phyloP scores from a whole-genome alignment of 2,329 filamentous ascomycete species.

The Ilyonectria robusta region DNA sequence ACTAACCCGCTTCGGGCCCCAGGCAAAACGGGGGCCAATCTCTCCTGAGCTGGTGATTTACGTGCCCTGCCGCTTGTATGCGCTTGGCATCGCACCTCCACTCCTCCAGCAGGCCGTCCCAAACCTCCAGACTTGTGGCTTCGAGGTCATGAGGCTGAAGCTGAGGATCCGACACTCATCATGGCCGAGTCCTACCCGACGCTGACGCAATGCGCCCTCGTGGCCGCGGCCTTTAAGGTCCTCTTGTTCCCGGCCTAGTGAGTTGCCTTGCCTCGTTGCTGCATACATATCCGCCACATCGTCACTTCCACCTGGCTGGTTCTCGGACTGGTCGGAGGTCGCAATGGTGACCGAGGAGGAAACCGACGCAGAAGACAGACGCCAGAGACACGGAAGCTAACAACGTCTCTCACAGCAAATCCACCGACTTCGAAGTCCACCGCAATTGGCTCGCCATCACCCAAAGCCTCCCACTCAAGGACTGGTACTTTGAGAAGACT shows the following conservation, averaged over 20 bases:
- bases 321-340: conserved; percentile 1
- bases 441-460: conserved; percentile 99
- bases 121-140: conserved; percentile 10
- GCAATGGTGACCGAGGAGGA: neutral
- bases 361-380: neutral
- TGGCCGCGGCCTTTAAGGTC: conserved; percentile 90
- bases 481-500: conserved; percentile 98
- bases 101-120: conserved; percentile 1
- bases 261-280: conserved; percentile 55
- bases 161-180: conserved; percentile 42
- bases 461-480: conserved; percentile 84
- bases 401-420: conserved; percentile 77
- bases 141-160: conserved; percentile 45
- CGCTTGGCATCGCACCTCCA: conserved; percentile 19
- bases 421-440: conserved; percentile 98
- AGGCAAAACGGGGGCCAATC: neutral
- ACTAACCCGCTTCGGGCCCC: conserved; percentile 13
- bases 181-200: conserved; percentile 91
- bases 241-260: conserved; percentile 96
- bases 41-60: conserved; percentile 22
- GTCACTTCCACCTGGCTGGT: neutral
- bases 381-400: conserved; percentile 5
- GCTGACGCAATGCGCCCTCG: conserved; percentile 88
- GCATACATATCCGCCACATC: neutral
- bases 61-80: conserved; percentile 12